Evolutionary conservation across 2,329 filamentous ascomycete genomes (phyloP).

Genomic region (Whalleya microplaca): DNA sequence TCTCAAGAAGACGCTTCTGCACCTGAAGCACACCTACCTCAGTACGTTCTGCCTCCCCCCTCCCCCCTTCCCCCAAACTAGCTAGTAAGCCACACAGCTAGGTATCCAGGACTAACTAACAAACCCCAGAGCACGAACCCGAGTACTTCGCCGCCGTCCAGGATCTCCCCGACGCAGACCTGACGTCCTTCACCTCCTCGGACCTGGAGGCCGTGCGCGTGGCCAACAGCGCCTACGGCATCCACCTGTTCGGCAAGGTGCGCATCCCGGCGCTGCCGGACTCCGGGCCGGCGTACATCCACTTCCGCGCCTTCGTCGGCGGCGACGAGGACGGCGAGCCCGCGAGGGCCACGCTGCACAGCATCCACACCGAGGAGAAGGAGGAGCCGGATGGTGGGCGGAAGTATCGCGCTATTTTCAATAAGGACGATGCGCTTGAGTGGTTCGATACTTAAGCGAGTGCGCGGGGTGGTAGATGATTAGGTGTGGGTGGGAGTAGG

Average conservation of each 20-base stretch:
- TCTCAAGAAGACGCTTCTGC: slow-evolving; percentile 55
- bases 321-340: slow-evolving; percentile 41
- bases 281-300: slow-evolving; percentile 46
- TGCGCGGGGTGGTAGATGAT: not conserved
- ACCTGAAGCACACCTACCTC: slow-evolving; percentile 39
- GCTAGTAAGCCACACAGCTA: not conserved
- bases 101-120: not conserved
- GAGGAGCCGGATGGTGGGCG: slow-evolving; percentile 48
- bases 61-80: not conserved
- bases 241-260: slow-evolving; percentile 54
- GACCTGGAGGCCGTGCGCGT: slow-evolving; percentile 51
- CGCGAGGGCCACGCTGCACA: slow-evolving; percentile 47
- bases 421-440: slow-evolving; percentile 49
- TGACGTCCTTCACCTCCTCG: slow-evolving; percentile 41
- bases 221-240: slow-evolving; percentile 50
- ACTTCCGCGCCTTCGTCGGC: slow-evolving; percentile 52
- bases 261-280: slow-evolving; percentile 47
- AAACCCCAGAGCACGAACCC: slow-evolving; percentile 52
- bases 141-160: slow-evolving; percentile 57
- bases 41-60: slow-evolving; percentile 16
- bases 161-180: slow-evolving; percentile 43
- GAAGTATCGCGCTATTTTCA: slow-evolving; percentile 51
- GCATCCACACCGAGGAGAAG: slow-evolving; percentile 51
- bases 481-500: not conserved
- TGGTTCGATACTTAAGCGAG: slow-evolving; percentile 55